phyloP scores from a whole-genome alignment of 2,329 filamentous ascomycete species.

The Golovinomyces cichoracearum region DNA sequence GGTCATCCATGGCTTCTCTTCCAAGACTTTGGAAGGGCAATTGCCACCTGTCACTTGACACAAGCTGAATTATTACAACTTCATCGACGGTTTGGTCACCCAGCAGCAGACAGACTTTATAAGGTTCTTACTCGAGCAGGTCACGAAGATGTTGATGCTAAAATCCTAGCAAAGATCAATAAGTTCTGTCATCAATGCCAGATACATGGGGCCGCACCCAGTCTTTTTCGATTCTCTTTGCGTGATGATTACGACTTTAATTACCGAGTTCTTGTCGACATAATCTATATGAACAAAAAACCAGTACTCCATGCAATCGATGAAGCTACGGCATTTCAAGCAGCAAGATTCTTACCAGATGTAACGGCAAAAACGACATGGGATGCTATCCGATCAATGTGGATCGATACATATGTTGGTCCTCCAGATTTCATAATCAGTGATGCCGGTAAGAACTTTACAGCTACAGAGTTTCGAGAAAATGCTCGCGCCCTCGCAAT shows the following conservation, averaged over 20 bases:
- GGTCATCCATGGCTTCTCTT: not conserved
- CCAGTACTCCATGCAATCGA: slow-evolving; percentile 1
- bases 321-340: not conserved
- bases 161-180: not conserved
- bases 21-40: not conserved
- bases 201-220: not conserved
- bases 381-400: slow-evolving; percentile 1
- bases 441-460: slow-evolving; percentile 2
- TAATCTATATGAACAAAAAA: slow-evolving; percentile 2
- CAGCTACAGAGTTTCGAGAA: slow-evolving; percentile 1
- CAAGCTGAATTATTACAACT: not conserved
- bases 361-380: not conserved
- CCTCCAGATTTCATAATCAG: slow-evolving; percentile 1
- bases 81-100: not conserved
- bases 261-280: not conserved
- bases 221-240: not conserved
- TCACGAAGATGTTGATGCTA: not conserved
- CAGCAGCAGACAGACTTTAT: not conserved
- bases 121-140: not conserved
- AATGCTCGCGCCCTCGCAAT: not conserved
- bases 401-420: slow-evolving; percentile 3
- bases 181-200: not conserved
- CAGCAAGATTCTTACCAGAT: not conserved
- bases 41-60: not conserved
- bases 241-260: not conserved